Base-by-base conservation (phyloP, 1,284 basidiomycete species). In the Naganishia liquefaciens region DNA sequence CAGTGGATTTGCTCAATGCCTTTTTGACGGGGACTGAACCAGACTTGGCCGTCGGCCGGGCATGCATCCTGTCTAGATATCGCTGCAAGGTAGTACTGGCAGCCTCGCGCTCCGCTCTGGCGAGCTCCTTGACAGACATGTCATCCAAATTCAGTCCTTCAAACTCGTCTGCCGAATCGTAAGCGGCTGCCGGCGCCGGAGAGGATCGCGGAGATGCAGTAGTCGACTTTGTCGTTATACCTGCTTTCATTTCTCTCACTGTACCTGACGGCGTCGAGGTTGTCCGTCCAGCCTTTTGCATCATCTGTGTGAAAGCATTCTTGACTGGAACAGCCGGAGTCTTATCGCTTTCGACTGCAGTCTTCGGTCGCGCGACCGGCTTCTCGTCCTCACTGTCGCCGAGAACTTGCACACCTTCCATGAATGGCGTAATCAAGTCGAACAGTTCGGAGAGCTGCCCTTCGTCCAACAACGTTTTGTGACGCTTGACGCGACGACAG, bases 231-330 rank as follows among this genome's bases (percentile, higher is more conserved):
- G 33, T 37, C 33, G 33, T 13, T 7, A 37, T 37, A 67, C 54
- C 4, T 69, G 53, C 5, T 27, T 47, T 70, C 65, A 6, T 51
- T 60, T 10, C 42, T 44, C 23, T 64, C 66, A 21, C 66, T 42
- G 13, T 50, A 33, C 64, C 50, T 6, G 68, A 7, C 10, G 30
- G 6, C 13, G 28, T 39, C 30, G 28, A 30, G 6, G 52, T 21
- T 11, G 47, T 60, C 58, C 62, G 68, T 5, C 71, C 72, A 21
- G 76, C 72, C 17, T 71, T 70, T 33, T 71, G 71, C 77, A 79
- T 78, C 75, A 79, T 73, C 63, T 74, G 71, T 10, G 72, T 70
- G 58, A 80, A 78, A 5, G 76, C 78, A 67, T 80, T 74, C 57
- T 52, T 61, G 13, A 30, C 37, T 3, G 51, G 52, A 28, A 52